Base-by-base conservation (phyloP, 129 eudicot species). In the Deinandra increscens region DNA sequence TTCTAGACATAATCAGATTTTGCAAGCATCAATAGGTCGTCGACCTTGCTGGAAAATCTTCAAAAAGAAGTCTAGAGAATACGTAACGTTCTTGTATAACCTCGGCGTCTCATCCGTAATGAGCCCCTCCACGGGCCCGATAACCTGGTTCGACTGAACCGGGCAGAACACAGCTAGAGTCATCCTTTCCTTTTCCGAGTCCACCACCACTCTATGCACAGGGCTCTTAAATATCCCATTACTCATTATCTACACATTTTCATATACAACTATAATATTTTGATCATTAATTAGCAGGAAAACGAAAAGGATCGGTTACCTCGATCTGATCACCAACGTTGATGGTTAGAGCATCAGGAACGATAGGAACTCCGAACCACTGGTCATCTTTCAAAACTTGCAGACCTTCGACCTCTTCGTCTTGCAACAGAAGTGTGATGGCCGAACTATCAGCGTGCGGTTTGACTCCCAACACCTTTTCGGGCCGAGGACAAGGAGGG, bases 211-310 rank as follows among this genome's bases (percentile, higher is more conserved):
- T 34, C 81, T 84, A 60, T 84, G 87, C 81, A 87, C 46, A 2
- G 89, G 78, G 43, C 94, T 87, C 80, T 79, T 87, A 75, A 75
- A 84, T 7, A 76, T 79, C 45, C 89, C 94, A 64, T 84, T 87
- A 51, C 85, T 84, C 87, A 87, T 84, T 74, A 87, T 76, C 92
- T 86, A 69, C 62, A 68, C 17, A 20, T 10, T 33, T 63, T n/a
- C 14, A 70, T 9, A 58, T 12, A 0, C 34, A 64, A 11, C 36
- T 5, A 55, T 23, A 13, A 3, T 26, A 1, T 22, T 54, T 23
- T 23, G 1, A 36, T 36, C 5, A 1, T 1, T 4, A 4, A 7
- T 36, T 36, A 36, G 39, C 39, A 36, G 6, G 39, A 36, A 36
- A 36, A 36, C 39, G 39, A 36, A 36, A 36, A 36, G 39, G n/a